Evolutionary conservation across 192 early-diverging fungal genomes (phyloP), one percentile per base, ranked within the genome.

Genomic region (Coemansia sp.): DNA sequence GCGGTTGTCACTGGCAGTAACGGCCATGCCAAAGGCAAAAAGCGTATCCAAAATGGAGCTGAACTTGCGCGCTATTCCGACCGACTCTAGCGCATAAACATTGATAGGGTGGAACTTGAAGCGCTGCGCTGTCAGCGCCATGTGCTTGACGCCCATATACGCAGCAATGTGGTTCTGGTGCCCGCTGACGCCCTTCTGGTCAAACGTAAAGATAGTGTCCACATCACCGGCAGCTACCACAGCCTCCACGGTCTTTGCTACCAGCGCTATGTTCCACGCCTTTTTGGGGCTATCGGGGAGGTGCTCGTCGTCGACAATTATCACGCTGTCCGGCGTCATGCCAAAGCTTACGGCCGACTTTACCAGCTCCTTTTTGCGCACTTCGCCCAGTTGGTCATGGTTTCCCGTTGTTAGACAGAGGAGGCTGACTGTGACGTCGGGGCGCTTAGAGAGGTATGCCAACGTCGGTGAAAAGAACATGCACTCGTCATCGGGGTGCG

Each of bases 401-500:
- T 84, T 80, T 83, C 95, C 96, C 60, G 83, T 87, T 6, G 92
- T 92, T 60, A 95, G 80, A 72, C 94, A 97, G 36, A 98, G 71
- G 6, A 95, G 80, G 18, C 83, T 82, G 26, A 97, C 72, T 7
- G 83, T 80, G 18, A 83, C 82, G 40, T 82, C 83, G 17, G 70
- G 67, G 17, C 72, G 62, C 33, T 65, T 74, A 10, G 66, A 67
- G 44, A 95, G 60, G 40, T 66, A 69, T 33, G 84, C 63, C 1
- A 95, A 60, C 8, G 91, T 90, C 0, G 94, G 94, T 11, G 86
- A 84, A 81, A 98, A 98, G 78, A 98, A 98, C 93, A 97, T 95
- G 83, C 92, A 94, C 63, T 98, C 96, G 72, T 98, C 96, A 82
- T 98, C 96, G 0, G 96, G 96, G 71, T 97, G 95, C 7, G 95